phyloP scores from a whole-genome alignment of 306 rosid genomes.

The Glycine latifolia region DNA sequence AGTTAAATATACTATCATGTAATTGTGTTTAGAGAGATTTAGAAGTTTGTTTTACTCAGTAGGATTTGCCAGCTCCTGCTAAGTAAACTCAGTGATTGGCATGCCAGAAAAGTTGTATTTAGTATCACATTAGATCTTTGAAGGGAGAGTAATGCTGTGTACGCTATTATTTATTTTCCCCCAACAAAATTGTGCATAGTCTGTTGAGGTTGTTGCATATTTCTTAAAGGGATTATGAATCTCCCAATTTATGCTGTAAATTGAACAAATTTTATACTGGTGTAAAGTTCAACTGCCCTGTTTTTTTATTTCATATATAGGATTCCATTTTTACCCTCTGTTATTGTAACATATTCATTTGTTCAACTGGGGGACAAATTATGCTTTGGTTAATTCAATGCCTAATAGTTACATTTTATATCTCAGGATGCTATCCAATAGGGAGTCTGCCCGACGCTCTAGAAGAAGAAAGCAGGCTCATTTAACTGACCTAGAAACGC shows the following conservation, averaged over 20 bases:
- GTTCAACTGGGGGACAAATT: slow-evolving; percentile 16
- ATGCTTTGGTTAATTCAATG: slow-evolving; percentile 31
- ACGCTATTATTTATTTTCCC: background rate
- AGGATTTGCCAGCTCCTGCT: background rate
- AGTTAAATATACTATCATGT: slow-evolving; percentile 33
- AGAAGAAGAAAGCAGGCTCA: slow-evolving; percentile 99
- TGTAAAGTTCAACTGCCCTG: background rate
- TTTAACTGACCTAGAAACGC: slow-evolving; percentile 87
- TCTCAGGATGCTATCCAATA: slow-evolving; percentile 96
- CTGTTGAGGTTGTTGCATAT: background rate
- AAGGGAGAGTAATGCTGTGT: slow-evolving; percentile 16
- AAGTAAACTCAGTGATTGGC: slow-evolving; percentile 7
- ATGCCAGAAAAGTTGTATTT: slow-evolving; percentile 28
- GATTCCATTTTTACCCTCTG: too few species aligned
- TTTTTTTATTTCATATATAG: too few species aligned
- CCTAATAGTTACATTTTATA: slow-evolving; percentile 31
- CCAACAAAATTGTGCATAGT: slow-evolving; percentile 8
- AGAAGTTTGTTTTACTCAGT: slow-evolving; percentile 31
- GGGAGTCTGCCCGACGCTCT: slow-evolving; percentile 99
- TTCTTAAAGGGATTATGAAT: slow-evolving; percentile 25
- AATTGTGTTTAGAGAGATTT: slow-evolving; percentile 15
- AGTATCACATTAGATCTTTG: slow-evolving; percentile 29
- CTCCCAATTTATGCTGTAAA: slow-evolving; percentile 16
- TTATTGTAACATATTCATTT: too few species aligned
- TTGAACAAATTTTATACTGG: background rate